Base-by-base conservation (phyloP, 2,329 filamentous ascomycete species). In the Sclerotinia borealis region DNA sequence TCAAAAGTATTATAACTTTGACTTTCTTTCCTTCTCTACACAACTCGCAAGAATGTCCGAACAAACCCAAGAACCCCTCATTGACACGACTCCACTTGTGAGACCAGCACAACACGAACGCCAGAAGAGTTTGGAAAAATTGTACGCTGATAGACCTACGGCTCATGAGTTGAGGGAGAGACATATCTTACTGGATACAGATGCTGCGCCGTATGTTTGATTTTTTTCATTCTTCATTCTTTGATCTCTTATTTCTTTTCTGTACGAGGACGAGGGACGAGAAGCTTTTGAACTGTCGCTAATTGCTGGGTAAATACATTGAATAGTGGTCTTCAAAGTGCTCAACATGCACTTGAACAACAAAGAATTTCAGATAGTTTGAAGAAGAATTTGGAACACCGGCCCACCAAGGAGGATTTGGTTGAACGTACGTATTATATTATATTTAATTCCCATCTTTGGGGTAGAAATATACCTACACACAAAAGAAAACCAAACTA, bases 61-160 rank as follows among this genome's bases (percentile, higher is more conserved):
- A 34, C 55, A 68, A 59, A 61, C 54, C 4, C 19, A 58, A 48
- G 67, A 69, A 31, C 52, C 61, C 50, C 63, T 67, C 60, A 65
- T 72, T 61, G 71, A 72, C 64, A 67, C 85, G 68, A 81, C 81
- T 17, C 79, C 84, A 68, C 83, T 89, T 76, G 78, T 80, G 67
- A 80, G 80, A 49, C 78, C 66, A n/a, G 52, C 81, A 59, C 70
- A 74, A 59, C 73, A 77, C 29, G 78, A 74, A 48, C 82, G 85
- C 70, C 85, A 83, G 75, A 87, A 91, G 79, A 91, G 88, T 4
- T 81, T 92, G 15, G 88, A 91, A 76, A 85, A 87, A 71, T 85
- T 90, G 72, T 80, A 92, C 61, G 83, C 87, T 74, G 85, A 87
- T 70, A 89, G 91, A 47, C 89, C 89, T 29, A 85, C 82, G 55